Evolutionary conservation across 139 green algal genomes (phyloP).

Genomic region (Eudorina sp.): DNA sequence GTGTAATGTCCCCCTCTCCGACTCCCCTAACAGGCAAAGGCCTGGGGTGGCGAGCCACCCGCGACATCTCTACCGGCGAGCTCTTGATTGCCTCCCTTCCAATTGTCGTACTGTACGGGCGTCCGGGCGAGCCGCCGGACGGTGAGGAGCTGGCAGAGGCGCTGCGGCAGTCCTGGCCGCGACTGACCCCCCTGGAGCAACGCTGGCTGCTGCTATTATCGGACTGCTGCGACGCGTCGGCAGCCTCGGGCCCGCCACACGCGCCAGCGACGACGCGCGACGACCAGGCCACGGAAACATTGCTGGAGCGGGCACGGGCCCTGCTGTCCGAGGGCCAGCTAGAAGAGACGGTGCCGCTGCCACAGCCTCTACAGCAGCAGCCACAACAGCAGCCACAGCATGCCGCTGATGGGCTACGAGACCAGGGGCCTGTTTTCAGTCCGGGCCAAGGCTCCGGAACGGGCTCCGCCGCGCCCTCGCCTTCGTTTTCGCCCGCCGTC

Average conservation of each 20-base stretch:
- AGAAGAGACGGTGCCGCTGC: not conserved
- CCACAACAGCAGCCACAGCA: not conserved
- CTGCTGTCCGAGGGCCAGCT: not conserved
- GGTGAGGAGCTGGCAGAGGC: not conserved
- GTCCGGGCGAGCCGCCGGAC: not conserved
- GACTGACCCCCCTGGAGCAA: not conserved
- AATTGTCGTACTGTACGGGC: constrained; percentile 36
- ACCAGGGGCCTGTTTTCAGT: not conserved
- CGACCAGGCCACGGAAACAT: too few relatives aligned
- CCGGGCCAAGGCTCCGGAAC: too few relatives aligned
- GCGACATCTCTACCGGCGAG: constrained; percentile 24
- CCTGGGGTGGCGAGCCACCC: constrained; percentile 30
- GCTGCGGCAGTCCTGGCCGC: not conserved
- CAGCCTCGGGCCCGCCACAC: too few relatives aligned
- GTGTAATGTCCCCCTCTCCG: too few relatives aligned
- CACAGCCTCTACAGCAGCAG: not conserved
- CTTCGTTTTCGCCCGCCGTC: not conserved
- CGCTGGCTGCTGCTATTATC: constrained; percentile 19
- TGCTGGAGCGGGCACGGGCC: not conserved
- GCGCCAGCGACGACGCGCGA: constrained; percentile 1
- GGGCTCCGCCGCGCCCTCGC: not conserved
- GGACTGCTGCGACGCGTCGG: not conserved
- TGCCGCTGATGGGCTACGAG: not conserved
- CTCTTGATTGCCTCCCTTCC: constrained; percentile 34
- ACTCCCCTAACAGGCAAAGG: constrained; percentile 35